Base-by-base conservation (phyloP, 2,329 filamentous ascomycete species). In the Fusarium mundagurra region DNA sequence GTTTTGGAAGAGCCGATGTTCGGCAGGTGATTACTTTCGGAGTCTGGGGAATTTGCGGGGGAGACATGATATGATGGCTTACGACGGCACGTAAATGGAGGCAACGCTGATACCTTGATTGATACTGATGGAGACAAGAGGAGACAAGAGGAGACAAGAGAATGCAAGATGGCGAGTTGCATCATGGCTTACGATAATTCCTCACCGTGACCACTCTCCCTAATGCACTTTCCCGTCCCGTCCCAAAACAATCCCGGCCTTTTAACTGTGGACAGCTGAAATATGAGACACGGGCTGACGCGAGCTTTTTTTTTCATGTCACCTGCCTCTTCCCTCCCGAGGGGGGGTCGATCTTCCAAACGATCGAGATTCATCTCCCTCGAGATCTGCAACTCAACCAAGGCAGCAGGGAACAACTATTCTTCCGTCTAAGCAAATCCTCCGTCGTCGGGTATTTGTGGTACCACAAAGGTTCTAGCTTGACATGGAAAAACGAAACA, bases 31-130 rank as follows among this genome's bases (percentile, higher is more conserved):
- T 71, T 45, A 24, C 48, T 45, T n/a, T 24, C 31, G 9, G 24
- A 76, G 60, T 75, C 73, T 72, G 73, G 73, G 73, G 71, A 74
- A 75, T 72, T 57, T 74, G 72, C 68, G 72, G 72, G 72, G 72
- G 69, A 44, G 34, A 65, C 41, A 51, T 53, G 64, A 65, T 60
- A 60, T 61, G 58, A 57, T 61, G 34, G 24, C 51, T 41, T 62
- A 47, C 12, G 20, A 51, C 24, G 7, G 39, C 13, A 9, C 8
- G 39, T 27, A 18, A 48, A 41, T 45, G 20, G 44, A 12, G 22
- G 20, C 45, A 16, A 29, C 24, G 13, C 12, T 5, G 41, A 12
- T 24, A 43, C 31, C 11, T 33, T 4, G 8, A 8, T 31, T 9
- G 31, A 33, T 33, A 33, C n/a, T n/a, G n/a, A n/a, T n/a, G n/a